Evolutionary conservation across 164 flowering plant genomes (phyloP).

Genomic region (Stephania japonica): DNA sequence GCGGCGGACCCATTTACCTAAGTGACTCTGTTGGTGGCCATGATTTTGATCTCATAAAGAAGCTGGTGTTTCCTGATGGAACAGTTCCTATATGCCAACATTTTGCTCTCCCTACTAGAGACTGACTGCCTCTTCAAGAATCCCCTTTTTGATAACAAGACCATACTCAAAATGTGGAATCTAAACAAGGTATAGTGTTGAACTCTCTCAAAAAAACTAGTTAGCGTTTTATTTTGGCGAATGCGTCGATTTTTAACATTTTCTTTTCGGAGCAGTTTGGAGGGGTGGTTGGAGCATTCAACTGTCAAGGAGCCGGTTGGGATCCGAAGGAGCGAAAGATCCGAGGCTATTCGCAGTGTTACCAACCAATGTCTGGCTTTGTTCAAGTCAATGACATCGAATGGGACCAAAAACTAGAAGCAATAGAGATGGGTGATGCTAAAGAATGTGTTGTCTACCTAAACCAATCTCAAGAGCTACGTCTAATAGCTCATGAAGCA

Average conservation of each 20-base stretch:
- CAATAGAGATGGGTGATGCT: slow-evolving; percentile 38
- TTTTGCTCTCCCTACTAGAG: slow-evolving; percentile 80
- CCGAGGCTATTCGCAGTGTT: slow-evolving; percentile 62
- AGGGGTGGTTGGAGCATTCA: slow-evolving; percentile 87
- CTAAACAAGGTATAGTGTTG: slow-evolving; percentile 58
- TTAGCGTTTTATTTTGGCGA: neutral
- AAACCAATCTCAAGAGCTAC: slow-evolving; percentile 41
- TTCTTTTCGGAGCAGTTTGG: slow-evolving; percentile 48
- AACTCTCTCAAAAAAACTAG: neutral
- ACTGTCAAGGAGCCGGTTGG: slow-evolving; percentile 96
- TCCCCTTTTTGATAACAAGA: slow-evolving; percentile 63
- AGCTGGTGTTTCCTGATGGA: slow-evolving; percentile 77
- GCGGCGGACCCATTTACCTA: slow-evolving; percentile 80
- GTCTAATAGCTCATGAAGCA: slow-evolving; percentile 27
- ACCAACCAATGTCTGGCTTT: slow-evolving; percentile 49
- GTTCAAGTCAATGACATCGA: slow-evolving; percentile 60
- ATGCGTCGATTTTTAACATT: neutral
- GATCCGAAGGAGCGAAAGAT: slow-evolving; percentile 58
- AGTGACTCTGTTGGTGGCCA: slow-evolving; percentile 75
- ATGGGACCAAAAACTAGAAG: slow-evolving; percentile 60
- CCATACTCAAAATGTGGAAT: slow-evolving; percentile 85
- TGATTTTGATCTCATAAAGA: slow-evolving; percentile 59
- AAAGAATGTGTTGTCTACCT: slow-evolving; percentile 56
- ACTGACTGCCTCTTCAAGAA: slow-evolving; percentile 80
- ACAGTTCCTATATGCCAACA: slow-evolving; percentile 70